Evolutionary conservation across 441 rosid genomes (phyloP).

Genomic region (Biscutella auriculata): DNA sequence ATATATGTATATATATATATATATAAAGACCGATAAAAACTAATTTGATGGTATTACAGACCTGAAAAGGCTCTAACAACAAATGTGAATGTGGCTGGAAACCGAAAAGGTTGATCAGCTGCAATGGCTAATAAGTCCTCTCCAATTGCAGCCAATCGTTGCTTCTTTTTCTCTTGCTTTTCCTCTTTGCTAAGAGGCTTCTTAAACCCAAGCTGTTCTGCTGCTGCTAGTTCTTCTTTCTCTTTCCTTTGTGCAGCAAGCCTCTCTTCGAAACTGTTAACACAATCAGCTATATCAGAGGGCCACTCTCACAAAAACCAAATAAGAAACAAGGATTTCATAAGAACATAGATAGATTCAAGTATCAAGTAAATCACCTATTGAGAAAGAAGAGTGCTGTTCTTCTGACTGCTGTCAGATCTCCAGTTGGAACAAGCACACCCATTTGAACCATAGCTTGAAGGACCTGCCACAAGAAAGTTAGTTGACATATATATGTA

Average conservation of each 20-base stretch:
- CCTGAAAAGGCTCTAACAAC: constrained; percentile 99
- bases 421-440: constrained; percentile 98
- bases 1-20: too few relatives aligned
- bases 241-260: constrained; percentile 85
- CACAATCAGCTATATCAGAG: constrained; percentile 1
- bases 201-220: constrained; percentile 76
- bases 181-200: constrained; percentile 81
- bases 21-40: background rate
- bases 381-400: constrained; percentile 92
- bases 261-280: constrained; percentile 83
- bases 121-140: constrained; percentile 95
- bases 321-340: background rate
- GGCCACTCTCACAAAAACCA: background rate
- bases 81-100: constrained; percentile 97
- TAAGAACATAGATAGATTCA: background rate
- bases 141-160: constrained; percentile 96
- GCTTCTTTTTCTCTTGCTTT: constrained; percentile 87
- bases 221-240: constrained; percentile 72
- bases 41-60: constrained; percentile 6
- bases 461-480: constrained; percentile 51
- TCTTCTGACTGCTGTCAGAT: constrained; percentile 87
- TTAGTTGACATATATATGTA: background rate
- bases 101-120: constrained; percentile 94
- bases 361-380: constrained; percentile 33
- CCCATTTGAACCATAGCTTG: constrained; percentile 98